These are phyloP conservation scores for Penicillium sp. DNA, from an alignment of 2,329 filamentous ascomycete genomes.

Conservation along the genomic window DNA sequence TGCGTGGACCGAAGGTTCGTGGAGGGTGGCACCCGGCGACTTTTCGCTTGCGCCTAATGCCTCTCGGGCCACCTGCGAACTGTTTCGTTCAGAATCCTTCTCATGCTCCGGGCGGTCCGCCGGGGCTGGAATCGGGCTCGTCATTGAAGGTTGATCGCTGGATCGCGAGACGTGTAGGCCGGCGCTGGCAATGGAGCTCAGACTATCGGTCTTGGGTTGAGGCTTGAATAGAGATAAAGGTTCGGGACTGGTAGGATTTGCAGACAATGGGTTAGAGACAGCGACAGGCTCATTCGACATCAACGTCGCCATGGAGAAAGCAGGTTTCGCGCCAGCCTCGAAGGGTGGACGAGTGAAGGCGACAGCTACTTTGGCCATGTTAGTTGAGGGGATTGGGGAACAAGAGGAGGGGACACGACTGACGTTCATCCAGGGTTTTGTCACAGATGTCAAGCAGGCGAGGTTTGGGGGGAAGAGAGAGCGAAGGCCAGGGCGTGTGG, in stretches of 20 bases:
- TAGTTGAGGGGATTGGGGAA: conserved; percentile 22
- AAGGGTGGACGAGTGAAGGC: conserved; percentile 33
- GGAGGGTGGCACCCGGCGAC: conserved; percentile 41
- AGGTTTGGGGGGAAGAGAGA: conserved; percentile 12
- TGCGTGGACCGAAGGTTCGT: conserved; percentile 51
- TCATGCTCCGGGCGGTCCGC: conserved; percentile 36
- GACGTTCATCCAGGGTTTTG: conserved; percentile 24
- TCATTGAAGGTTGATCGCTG: conserved; percentile 40
- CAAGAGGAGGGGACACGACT: conserved; percentile 9
- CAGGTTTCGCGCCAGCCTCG: conserved; percentile 33
- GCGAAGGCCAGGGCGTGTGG: conserved; percentile 35
- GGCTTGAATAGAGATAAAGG: conserved; percentile 37
- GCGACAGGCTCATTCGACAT: conserved; percentile 45
- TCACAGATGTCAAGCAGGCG: conserved; percentile 12
- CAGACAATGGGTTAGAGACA: conserved; percentile 39
- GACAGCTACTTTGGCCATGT: conserved; percentile 41
- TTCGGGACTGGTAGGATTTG: conserved; percentile 33
- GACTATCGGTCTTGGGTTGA: conserved; percentile 38
- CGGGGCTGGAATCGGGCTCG: conserved; percentile 56
- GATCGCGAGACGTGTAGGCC: conserved; percentile 45
- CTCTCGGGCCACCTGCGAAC: conserved; percentile 45
- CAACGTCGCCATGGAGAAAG: conserved; percentile 46
- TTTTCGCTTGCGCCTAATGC: conserved; percentile 42
- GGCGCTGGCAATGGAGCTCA: conserved; percentile 46
- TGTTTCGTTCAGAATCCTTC: conserved; percentile 36